A percentile compares a stretch with the other conserved stretches of the same genome.
These are phyloP conservation scores for Malus sylvestris DNA, from an alignment of 306 rosid species.

Conservation along the genomic window DNA sequence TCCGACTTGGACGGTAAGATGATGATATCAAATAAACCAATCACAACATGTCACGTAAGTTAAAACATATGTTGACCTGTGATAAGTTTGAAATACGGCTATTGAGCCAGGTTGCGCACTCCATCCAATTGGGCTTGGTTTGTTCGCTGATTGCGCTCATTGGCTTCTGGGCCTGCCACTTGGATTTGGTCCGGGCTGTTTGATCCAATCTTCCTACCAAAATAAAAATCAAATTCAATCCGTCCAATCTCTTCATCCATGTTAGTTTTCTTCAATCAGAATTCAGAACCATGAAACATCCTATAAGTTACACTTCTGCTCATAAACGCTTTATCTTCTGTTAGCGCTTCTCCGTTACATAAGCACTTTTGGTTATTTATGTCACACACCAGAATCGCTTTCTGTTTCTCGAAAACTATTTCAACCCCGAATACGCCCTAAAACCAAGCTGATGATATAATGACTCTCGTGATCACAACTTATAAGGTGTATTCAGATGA, in stretches of 20 bases:
- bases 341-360: no score
- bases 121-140: no score
- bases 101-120: no score
- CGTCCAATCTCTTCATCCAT: not conserved
- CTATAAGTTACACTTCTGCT: no score
- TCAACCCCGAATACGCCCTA: not conserved
- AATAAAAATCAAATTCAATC: not conserved
- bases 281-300: not conserved
- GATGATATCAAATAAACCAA: not conserved
- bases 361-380: not conserved
- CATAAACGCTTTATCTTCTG: not conserved
- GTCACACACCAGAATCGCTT: not conserved
- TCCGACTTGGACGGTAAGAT: not conserved
- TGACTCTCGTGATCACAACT: not conserved
- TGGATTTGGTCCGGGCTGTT: not conserved
- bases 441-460: not conserved
- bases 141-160: no score
- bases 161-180: not conserved
- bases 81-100: no score
- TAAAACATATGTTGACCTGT: fast-evolving
- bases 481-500: not conserved
- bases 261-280: not conserved
- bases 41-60: no score
- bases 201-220: not conserved
- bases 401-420: not conserved